phyloP scores from a whole-genome alignment of 2,329 filamentous ascomycete genomes.

The Microsporum ferrugineum region DNA sequence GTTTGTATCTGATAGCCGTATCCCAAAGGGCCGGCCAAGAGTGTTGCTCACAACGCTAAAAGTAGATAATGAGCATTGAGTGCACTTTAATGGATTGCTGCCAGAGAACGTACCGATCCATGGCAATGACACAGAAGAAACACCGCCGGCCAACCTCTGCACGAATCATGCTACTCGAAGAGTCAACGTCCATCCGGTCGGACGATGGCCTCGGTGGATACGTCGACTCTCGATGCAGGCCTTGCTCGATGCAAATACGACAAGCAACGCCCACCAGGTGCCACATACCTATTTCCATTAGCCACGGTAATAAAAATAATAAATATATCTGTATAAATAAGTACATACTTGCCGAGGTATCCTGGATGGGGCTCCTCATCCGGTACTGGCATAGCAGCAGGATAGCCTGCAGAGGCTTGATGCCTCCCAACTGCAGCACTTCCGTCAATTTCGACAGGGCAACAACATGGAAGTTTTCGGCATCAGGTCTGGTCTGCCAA shows the following conservation, averaged over 20 bases:
- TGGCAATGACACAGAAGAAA: conserved; percentile 35
- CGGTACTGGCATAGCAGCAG: conserved; percentile 36
- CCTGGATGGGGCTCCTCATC: conserved; percentile 31
- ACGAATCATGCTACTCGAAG: not conserved
- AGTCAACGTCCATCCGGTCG: conserved; percentile 4
- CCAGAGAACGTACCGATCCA: conserved; percentile 26
- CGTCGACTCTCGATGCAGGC: conserved; percentile 30
- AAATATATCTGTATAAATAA: not conserved
- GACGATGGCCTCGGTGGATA: conserved; percentile 18
- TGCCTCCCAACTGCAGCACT: conserved; percentile 28
- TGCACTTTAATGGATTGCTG: not conserved
- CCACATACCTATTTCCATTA: conserved; percentile 26
- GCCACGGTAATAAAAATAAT: not conserved
- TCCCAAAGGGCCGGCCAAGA: conserved; percentile 32
- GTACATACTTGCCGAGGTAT: conserved; percentile 25
- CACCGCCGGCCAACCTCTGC: conserved; percentile 29
- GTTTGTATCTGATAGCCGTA: conserved; percentile 34
- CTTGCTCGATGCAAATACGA: conserved; percentile 33
- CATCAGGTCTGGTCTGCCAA: conserved; percentile 35
- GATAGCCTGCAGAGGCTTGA: conserved; percentile 33
- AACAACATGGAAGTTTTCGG: conserved; percentile 33
- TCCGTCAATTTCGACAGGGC: conserved; percentile 30
- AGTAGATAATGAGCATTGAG: too few relatives aligned
- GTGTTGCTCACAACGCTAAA: conserved; percentile 22
- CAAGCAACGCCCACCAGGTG: conserved; percentile 36